Conservation (phyloP, 495 filamentous ascomycete species). For the Aspergillus affinis region DNA sequence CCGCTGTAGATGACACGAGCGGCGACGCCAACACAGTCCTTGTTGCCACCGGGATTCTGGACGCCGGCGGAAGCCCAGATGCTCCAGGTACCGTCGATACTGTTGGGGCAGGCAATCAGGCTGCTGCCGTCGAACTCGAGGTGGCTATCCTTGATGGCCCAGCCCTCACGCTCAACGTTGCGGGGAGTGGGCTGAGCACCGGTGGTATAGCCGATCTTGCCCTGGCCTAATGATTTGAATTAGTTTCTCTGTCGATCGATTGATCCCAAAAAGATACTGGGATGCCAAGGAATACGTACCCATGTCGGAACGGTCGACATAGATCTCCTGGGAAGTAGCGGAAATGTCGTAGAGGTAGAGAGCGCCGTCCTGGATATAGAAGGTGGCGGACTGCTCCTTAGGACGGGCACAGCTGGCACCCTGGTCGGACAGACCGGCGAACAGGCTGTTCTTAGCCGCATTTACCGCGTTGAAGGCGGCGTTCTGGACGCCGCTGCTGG, state of each 20-base stretch:
- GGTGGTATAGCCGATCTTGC: slow-evolving; percentile 50
- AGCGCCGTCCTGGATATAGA: slow-evolving; percentile 46
- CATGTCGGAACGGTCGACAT: slow-evolving; percentile 55
- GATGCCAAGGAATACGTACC: slow-evolving; percentile 22
- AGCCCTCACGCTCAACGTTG: slow-evolving; percentile 45
- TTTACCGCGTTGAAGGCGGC: slow-evolving; percentile 40
- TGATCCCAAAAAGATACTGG: neutral
- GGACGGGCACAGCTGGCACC: slow-evolving; percentile 45
- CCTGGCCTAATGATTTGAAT: slow-evolving; percentile 42
- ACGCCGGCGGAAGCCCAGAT: slow-evolving; percentile 46
- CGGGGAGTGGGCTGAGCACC: slow-evolving; percentile 35
- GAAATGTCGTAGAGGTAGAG: slow-evolving; percentile 45
- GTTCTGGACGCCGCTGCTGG: slow-evolving; percentile 46
- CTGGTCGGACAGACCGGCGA: slow-evolving; percentile 39
- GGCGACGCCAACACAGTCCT: slow-evolving; percentile 43
- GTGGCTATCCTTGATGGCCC: slow-evolving; percentile 40
- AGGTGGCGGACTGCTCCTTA: slow-evolving; percentile 40
- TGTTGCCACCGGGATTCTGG: slow-evolving; percentile 43
- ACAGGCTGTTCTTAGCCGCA: slow-evolving; percentile 41
- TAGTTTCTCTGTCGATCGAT: slow-evolving; percentile 1
- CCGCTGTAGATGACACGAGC: slow-evolving; percentile 38
- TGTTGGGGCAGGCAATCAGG: slow-evolving; percentile 51
- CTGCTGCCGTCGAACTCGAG: slow-evolving; percentile 42
- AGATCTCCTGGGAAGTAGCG: slow-evolving; percentile 46
- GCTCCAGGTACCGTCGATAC: slow-evolving; percentile 47